Conservation (phyloP, 2,329 filamentous ascomycete genomes). For the Didymella glomerata region DNA sequence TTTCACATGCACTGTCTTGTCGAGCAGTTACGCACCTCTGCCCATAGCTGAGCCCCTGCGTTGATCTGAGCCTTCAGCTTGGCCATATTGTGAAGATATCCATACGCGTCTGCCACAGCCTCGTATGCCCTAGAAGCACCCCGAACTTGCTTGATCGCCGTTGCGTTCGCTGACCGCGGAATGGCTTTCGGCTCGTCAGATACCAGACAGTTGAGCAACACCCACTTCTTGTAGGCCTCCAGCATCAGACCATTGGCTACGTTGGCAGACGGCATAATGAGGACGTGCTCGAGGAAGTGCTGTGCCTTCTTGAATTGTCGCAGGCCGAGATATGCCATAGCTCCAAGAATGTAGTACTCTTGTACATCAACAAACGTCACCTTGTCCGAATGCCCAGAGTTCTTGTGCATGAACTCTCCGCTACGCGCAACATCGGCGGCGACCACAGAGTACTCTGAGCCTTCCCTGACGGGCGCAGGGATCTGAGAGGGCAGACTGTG, state of each 20-base stretch:
- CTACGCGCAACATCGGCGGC: slow-evolving; percentile 55
- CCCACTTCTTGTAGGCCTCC: slow-evolving; percentile 92
- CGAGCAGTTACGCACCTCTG: slow-evolving; percentile 54
- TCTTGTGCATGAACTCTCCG: slow-evolving; percentile 67
- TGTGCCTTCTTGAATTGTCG: slow-evolving; percentile 55
- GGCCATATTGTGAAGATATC: slow-evolving; percentile 56
- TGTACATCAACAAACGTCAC: slow-evolving; percentile 64
- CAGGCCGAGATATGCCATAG: slow-evolving; percentile 57
- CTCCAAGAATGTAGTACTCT: slow-evolving; percentile 61
- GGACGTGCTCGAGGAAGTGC: slow-evolving; percentile 57
- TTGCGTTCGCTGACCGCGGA: slow-evolving; percentile 64
- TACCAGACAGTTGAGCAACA: slow-evolving; percentile 77
- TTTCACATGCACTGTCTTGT: not conserved
- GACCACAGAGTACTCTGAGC: slow-evolving; percentile 50
- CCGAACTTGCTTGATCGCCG: slow-evolving; percentile 65
- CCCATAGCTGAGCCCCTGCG: slow-evolving; percentile 67
- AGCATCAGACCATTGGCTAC: slow-evolving; percentile 79
- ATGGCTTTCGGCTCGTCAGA: slow-evolving; percentile 65
- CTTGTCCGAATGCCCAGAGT: slow-evolving; percentile 65
- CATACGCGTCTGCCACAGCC: slow-evolving; percentile 73
- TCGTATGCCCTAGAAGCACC: slow-evolving; percentile 74
- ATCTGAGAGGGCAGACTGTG: slow-evolving; percentile 67
- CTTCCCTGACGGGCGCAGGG: slow-evolving; percentile 37
- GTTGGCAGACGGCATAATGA: slow-evolving; percentile 71
- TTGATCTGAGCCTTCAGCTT: slow-evolving; percentile 72